These are phyloP conservation scores for Didymosphaeria variabile DNA, from an alignment of 2,329 filamentous ascomycete species.

Conservation along the genomic window DNA sequence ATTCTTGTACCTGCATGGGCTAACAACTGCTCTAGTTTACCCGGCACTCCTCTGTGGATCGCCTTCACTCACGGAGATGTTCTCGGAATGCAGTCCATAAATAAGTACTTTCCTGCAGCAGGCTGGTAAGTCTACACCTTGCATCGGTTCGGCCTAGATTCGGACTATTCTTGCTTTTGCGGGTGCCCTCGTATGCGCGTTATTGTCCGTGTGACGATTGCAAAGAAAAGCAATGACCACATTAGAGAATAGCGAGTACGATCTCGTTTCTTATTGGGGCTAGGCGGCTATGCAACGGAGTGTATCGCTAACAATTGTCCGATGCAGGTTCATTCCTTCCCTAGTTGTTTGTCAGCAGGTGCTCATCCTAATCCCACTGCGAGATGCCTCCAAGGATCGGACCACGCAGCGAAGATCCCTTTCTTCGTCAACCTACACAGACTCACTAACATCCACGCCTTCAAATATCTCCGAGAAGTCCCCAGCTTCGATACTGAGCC, in stretches of 20 bases:
- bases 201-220: not conserved
- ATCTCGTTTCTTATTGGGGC: not conserved
- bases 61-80: slow-evolving; percentile 47
- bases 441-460: slow-evolving; percentile 36
- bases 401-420: slow-evolving; percentile 26
- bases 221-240: not conserved
- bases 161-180: slow-evolving; percentile 7
- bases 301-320: slow-evolving; percentile 18
- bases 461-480: slow-evolving; percentile 35
- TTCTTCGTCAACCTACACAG: slow-evolving; percentile 36
- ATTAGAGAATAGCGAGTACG: not conserved
- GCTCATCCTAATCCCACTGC: slow-evolving; percentile 46
- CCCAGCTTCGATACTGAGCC: slow-evolving; percentile 30
- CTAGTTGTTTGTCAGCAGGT: slow-evolving; percentile 50
- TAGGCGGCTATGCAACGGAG: not conserved
- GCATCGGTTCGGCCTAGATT: slow-evolving; percentile 3
- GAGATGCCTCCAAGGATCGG: slow-evolving; percentile 36
- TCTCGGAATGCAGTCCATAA: slow-evolving; percentile 33
- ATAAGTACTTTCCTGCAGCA: slow-evolving; percentile 44
- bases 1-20: slow-evolving; percentile 12
- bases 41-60: slow-evolving; percentile 50
- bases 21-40: slow-evolving; percentile 41
- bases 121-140: slow-evolving; percentile 42
- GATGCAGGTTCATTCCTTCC: slow-evolving; percentile 46
- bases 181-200: not conserved